Evolutionary conservation across 1,284 basidiomycete species (phyloP), one percentile per base, ranked within the genome.

Genomic region (Grifola frondosa): DNA sequence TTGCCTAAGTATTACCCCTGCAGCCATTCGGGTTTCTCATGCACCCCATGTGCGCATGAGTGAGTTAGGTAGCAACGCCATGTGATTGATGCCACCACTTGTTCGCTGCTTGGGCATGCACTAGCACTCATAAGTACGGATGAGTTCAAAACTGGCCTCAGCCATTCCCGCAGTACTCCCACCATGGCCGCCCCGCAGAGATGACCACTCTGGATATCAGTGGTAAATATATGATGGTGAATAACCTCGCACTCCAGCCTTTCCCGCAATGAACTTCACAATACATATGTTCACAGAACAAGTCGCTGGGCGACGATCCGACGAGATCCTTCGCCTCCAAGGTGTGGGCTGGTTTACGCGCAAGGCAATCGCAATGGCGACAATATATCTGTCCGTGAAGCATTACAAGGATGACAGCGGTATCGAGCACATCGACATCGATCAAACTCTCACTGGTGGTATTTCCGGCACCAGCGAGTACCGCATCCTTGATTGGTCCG

Each of bases 261-360:
- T 42, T n/a, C n/a, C 30, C 17, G 37, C 8, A 30, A 32, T 9
- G 7, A 12, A 16, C 4, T 12, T 30, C 19, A 4, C 31, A 19
- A 13, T 11, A 28, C 34, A 30, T 38, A 7, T 17, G 20, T 7
- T 22, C 29, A 4, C 45, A 81, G 80, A 81, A 79, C 66, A 81
- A 80, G 63, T 53, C 62, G 3, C 66, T 84, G 34, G 79, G 76
- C 46, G 78, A 77, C 50, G 61, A 65, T 36, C 71, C 15, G 81
- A 84, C 49, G 67, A 68, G 36, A 79, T 85, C 46, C 74, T 86
- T 21, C 54, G 60, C 25, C 67, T 80, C 13, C 83, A 85, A 59
- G 83, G 82, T 30, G 69, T 85, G 15, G 57, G 77, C 42, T 85
- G 81, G 81, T 49, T 77, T 17, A 81, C 67, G 47, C 74, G 83